A percentile compares a stretch with the other conserved stretches of the same genome.
Evolutionary conservation across 2,329 filamentous ascomycete genomes (phyloP).

Genomic region (Delphinella strobiligena): DNA sequence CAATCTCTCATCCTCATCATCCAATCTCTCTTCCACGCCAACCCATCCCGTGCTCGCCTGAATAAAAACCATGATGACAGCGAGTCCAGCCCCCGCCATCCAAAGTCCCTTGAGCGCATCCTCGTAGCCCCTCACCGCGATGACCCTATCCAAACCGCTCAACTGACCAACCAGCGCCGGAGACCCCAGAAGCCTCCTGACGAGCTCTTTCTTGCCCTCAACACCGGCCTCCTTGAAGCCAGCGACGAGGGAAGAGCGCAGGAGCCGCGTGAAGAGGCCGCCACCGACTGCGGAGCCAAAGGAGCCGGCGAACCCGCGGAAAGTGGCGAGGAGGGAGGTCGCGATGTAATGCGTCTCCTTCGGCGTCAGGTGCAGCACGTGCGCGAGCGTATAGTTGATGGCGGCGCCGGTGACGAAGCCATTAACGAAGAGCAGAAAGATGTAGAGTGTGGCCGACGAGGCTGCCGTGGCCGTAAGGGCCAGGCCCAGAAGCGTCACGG

Average conservation of each 20-base stretch:
- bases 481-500: conserved; percentile 45
- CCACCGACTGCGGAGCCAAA: conserved; percentile 73
- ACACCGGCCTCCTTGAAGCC: conserved; percentile 41
- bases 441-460: conserved; percentile 41
- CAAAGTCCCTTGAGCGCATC: conserved; percentile 42
- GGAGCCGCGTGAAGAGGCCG: conserved; percentile 55
- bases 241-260: conserved; percentile 42
- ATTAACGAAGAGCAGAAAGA: conserved; percentile 54
- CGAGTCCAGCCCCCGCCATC: conserved; percentile 37
- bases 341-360: conserved; percentile 60
- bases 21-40: conserved; percentile 18
- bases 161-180: conserved; percentile 42
- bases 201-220: conserved; percentile 30
- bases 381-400: conserved; percentile 71
- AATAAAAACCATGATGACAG: conserved; percentile 35
- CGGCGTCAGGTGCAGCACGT: conserved; percentile 60
- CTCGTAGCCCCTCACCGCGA: conserved; percentile 44
- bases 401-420: conserved; percentile 61
- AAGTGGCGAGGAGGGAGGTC: conserved; percentile 64
- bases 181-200: conserved; percentile 45
- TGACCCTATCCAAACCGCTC: conserved; percentile 34
- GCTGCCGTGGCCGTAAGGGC: conserved; percentile 42
- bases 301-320: conserved; percentile 68
- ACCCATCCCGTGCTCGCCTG: conserved; percentile 50
- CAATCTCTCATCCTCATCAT: conserved; percentile 6